These are phyloP conservation scores for Candida suzukii DNA, from an alignment of 805 yeast species.

Conservation along the genomic window DNA sequence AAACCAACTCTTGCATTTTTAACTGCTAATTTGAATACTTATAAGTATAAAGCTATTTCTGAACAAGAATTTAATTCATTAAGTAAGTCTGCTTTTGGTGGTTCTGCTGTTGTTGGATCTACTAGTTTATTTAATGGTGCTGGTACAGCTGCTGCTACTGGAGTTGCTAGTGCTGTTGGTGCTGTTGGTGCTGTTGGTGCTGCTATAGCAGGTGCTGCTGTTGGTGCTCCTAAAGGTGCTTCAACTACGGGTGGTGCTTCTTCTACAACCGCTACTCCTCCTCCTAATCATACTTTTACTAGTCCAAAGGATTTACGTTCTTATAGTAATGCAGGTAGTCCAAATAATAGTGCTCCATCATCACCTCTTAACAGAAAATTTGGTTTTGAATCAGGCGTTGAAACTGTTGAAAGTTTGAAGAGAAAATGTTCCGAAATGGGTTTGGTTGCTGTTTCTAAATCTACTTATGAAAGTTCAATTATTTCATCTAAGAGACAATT, in stretches of 20 bases:
- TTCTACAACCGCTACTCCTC: not conserved
- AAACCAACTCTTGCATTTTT: conserved; percentile 23
- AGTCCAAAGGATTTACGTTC: not conserved
- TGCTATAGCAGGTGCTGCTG: not conserved
- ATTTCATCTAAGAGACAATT: conserved; percentile 21
- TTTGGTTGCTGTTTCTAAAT: conserved; percentile 17
- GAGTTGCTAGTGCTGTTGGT: not conserved
- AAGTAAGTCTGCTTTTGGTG: conserved; percentile 4
- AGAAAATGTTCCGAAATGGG: conserved; percentile 19
- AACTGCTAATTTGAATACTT: conserved; percentile 9
- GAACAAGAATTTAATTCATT: conserved; percentile 14
- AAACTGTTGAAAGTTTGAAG: conserved; percentile 16
- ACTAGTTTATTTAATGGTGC: too few relatives aligned
- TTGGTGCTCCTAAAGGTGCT: not conserved
- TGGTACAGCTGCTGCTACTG: not conserved
- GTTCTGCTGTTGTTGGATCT: not conserved
- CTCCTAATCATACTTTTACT: not conserved
- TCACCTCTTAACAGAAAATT: conserved; percentile 1
- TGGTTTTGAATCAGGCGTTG: conserved; percentile 9
- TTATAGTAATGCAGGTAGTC: conserved; percentile 1
- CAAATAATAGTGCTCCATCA: not conserved
- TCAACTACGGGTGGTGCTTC: not conserved
- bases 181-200: not conserved
- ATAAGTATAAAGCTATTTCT: conserved; percentile 20
- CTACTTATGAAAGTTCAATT: conserved; percentile 18